Percentiles rank a stretch among this genome's conserved stretches.
phyloP scores from a whole-genome alignment of 352 stramenopile genomes.

The Blastocystis sp. region DNA sequence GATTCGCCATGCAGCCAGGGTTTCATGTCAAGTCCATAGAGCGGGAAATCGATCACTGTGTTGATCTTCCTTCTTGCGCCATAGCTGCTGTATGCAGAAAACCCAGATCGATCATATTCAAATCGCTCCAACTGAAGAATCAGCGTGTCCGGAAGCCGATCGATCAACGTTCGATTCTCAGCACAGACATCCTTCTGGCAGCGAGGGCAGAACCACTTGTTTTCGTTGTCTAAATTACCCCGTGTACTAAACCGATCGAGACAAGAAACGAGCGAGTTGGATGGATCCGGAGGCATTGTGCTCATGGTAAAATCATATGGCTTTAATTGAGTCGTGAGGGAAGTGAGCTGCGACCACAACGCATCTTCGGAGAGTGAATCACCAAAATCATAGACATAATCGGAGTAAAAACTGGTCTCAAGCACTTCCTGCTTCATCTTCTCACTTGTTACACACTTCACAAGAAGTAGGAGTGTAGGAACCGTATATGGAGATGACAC shows the following conservation, averaged over 20 bases:
- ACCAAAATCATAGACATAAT: not conserved
- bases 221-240: conserved; percentile 1
- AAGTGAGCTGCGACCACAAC: not conserved
- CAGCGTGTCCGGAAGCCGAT: conserved; percentile 1
- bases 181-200: conserved; percentile 11
- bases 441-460: not conserved
- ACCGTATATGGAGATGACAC: not conserved
- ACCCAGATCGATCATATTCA: not conserved
- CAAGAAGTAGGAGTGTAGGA: not conserved
- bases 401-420: not conserved
- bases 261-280: not conserved
- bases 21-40: not conserved
- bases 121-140: conserved; percentile 52
- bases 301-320: not conserved
- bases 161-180: not conserved
- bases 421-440: not conserved
- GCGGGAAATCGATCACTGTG: not conserved
- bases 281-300: not conserved
- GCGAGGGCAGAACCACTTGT: conserved; percentile 40
- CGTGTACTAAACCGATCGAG: not conserved
- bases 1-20: not conserved
- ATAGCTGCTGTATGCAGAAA: not conserved
- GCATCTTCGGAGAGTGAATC: not conserved
- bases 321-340: too few species aligned
- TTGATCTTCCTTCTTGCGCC: not conserved